phyloP scores from a whole-genome alignment of 768 basidiomycete species.

The Mycena vitilis region DNA sequence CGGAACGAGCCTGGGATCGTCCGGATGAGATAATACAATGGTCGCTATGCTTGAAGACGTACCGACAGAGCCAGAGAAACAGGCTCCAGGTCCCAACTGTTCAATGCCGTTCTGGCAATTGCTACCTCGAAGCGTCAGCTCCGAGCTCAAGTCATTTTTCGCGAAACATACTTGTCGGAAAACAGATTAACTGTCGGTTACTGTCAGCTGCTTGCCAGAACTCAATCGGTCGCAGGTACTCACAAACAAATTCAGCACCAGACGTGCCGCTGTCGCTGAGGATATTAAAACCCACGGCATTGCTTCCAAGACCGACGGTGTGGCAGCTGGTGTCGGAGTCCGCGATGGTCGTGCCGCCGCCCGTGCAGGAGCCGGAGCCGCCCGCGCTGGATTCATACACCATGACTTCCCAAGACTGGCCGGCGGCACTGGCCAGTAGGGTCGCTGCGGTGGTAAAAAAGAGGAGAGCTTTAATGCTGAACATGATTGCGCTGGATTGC shows the following conservation, averaged over 20 bases:
- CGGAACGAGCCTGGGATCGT: neutral
- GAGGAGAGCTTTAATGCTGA: neutral
- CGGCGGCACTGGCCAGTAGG: neutral
- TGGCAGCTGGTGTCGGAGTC: neutral
- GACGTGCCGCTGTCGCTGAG: neutral
- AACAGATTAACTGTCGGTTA: neutral
- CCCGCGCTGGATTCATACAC: constrained; percentile 11
- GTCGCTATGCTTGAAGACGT: neutral
- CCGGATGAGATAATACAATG: neutral
- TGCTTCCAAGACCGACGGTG: neutral
- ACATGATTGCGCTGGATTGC: neutral
- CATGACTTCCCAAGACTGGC: constrained; percentile 13
- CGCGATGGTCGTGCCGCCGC: constrained; percentile 11
- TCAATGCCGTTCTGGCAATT: neutral
- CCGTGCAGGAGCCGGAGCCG: constrained; percentile 11
- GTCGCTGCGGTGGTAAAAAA: neutral
- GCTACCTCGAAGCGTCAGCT: neutral
- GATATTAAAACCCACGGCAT: neutral
- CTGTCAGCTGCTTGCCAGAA: neutral
- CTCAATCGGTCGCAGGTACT: neutral
- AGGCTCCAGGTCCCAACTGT: constrained; percentile 3
- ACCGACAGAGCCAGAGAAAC: neutral
- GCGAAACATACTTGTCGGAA: neutral
- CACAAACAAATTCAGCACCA: neutral
- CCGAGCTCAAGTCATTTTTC: neutral